Evolutionary conservation across 495 filamentous ascomycete species (phyloP), one percentile per base, ranked within the genome.

Genomic region (Tuber brumale): DNA sequence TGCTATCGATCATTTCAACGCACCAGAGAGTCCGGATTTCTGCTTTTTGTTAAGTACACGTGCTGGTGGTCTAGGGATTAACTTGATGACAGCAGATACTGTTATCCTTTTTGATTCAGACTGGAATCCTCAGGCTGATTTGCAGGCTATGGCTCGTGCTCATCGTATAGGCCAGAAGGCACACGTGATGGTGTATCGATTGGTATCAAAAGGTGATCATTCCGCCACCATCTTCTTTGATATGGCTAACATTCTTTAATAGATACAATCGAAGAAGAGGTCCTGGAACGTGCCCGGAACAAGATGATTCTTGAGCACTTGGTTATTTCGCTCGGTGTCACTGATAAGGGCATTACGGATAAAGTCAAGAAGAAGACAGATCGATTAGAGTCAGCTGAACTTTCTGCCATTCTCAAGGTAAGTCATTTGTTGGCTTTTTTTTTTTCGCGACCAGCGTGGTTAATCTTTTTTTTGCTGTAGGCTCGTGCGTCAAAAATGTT

Each of bases 231-330:
- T 18, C 45, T 44, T 66, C 27, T 69, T 37, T 14, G 27, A 21
- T n/a, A 31, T 66, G 10, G 31, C 80, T 81, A 79, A 73, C 39
- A 45, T 43, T 73, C 39, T 66, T 57, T 72, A 44, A 57, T 76
- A 81, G 95, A 99, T 83, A 98, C 96, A 0, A 93, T 99, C 45
- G 95, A 99, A 82, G 95, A 99, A 82, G 95, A 99, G 84, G 91
- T 99, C 41, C 90, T 99, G 41, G 95, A 97, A 84, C 89, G 95
- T 76, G 95, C 95, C 16, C 91, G 95, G 37, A 97, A 99, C 84
- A 99, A 99, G 85, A 92, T 97, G 73, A 92, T 99, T 84, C 90
- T 99, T n/a, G 95, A 99, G 82, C 97, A 95, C 80, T 91, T 97
- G 80, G 97, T 96, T 1, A 99, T 99, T 45, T 95, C 98, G 77